Evolutionary conservation across 2,329 filamentous ascomycete species (phyloP), one percentile per base, ranked within the genome.

Genomic region (Hypoxylon sp.): DNA sequence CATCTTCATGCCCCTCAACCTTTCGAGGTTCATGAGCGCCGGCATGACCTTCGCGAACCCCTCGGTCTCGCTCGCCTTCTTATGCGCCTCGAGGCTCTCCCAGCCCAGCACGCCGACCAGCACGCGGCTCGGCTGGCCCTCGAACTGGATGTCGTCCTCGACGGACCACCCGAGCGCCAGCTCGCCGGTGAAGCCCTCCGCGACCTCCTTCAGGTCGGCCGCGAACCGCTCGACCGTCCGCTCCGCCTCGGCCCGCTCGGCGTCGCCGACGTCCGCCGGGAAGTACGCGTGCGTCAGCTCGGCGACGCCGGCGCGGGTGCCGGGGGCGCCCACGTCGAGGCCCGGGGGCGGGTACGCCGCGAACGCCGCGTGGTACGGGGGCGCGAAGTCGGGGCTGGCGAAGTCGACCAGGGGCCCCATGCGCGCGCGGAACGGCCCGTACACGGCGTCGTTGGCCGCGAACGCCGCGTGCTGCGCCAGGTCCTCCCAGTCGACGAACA

Each of bases 401-500:
- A n/a, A n/a, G 1, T 41, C 50, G 1, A 71, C n/a, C 32, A 64
- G 39, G 20, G 17, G 2, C 6, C 7, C 24, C 11, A 64, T 48
- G 47, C 54, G 26, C n/a, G 32, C 43, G 15, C 32, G 48, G 56
- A 72, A 68, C 22, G 69, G 59, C 19, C 11, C 54, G 67, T 65
- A 68, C 3, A 44, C 62, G 7, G 24, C 57, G 32, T 39, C 26
- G 47, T 63, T 37, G 19, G 53, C 39, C 30, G 26, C 58, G 64
- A 73, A 72, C 30, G 67, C 67, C 15, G 49, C 22, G 62, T 73
- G 72, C 39, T 59, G 43, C 0, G 49, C 59, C 1, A 71, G 8
- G 17, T 48, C 50, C 43, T 59, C 65, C 72, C 72, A 74, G 68
- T 72, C 70, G 13, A 70, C 64, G 67, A 72, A 70, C 7, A 71